Evolutionary conservation across 257 asterid genomes (phyloP).

Genomic region (Solanum medicagineum): DNA sequence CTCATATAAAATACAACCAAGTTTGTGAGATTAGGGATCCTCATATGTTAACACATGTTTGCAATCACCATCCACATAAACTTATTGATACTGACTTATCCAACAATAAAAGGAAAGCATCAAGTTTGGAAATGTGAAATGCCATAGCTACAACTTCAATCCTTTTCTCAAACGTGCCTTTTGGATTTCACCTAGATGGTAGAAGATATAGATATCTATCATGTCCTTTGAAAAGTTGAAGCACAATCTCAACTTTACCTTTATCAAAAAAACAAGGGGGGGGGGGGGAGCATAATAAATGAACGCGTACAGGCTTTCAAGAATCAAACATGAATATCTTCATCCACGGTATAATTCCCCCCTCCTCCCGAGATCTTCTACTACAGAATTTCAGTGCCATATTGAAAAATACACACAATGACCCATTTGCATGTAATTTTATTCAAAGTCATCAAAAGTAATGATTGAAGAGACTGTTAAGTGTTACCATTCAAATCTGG

Average conservation of each 20-base stretch:
- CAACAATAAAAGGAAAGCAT: neutral
- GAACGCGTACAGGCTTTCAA: neutral
- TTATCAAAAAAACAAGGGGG: too few relatives aligned
- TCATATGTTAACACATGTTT: neutral
- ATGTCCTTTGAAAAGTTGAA: neutral
- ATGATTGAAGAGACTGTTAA: neutral
- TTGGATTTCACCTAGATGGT: neutral
- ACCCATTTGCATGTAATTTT: neutral
- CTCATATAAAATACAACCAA: neutral
- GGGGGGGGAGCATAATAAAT: neutral
- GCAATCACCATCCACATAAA: neutral
- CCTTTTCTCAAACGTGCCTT: neutral
- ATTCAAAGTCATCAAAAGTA: neutral
- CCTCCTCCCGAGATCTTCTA: neutral
- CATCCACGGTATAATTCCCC: neutral
- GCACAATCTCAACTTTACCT: neutral
- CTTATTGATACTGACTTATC: neutral
- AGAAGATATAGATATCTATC: neutral
- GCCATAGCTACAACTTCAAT: neutral
- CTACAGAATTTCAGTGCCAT: neutral
- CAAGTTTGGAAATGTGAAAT: neutral
- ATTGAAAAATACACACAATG: neutral
- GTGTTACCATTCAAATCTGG: constrained; percentile 63
- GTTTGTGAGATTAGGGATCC: neutral
- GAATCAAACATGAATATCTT: neutral